Conservation (phyloP, 352 stramenopile genomes). For the Phytophthora colocasiae region DNA sequence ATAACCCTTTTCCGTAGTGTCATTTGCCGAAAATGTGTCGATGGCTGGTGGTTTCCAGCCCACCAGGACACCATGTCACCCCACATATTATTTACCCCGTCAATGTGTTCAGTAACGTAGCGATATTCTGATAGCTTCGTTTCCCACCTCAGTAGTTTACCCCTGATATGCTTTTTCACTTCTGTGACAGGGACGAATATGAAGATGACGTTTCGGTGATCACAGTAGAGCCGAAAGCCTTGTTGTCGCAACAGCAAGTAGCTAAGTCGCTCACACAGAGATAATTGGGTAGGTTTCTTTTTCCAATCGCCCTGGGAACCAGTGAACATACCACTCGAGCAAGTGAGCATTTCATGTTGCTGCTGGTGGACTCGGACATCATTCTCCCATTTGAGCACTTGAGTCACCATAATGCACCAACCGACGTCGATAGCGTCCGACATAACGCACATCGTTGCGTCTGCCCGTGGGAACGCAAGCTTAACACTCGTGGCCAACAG, state of each 20-base stretch:
- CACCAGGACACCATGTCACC: neutral
- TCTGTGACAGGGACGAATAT: neutral
- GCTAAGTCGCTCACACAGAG: neutral
- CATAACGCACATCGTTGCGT: neutral
- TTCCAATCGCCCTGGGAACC: neutral
- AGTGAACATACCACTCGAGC: neutral
- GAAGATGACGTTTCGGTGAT: slow-evolving; percentile 9
- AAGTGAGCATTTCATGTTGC: neutral
- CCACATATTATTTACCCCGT: neutral
- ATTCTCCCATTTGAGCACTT: neutral
- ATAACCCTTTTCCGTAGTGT: neutral
- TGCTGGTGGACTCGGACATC: neutral
- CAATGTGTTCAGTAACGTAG: slow-evolving; percentile 7
- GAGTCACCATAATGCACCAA: neutral
- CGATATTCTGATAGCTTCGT: slow-evolving; percentile 10
- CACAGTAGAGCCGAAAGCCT: neutral
- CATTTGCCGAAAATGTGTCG: neutral
- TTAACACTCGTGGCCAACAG: neutral
- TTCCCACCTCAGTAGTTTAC: slow-evolving; percentile 1
- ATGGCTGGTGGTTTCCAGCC: neutral
- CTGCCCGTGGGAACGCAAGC: neutral
- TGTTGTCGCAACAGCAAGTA: slow-evolving; percentile 1
- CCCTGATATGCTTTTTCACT: neutral
- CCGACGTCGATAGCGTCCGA: neutral
- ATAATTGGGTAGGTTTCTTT: neutral